Conservation (phyloP, 371 early-diverging fungal species). For the Saksenaea vasiformis region DNA sequence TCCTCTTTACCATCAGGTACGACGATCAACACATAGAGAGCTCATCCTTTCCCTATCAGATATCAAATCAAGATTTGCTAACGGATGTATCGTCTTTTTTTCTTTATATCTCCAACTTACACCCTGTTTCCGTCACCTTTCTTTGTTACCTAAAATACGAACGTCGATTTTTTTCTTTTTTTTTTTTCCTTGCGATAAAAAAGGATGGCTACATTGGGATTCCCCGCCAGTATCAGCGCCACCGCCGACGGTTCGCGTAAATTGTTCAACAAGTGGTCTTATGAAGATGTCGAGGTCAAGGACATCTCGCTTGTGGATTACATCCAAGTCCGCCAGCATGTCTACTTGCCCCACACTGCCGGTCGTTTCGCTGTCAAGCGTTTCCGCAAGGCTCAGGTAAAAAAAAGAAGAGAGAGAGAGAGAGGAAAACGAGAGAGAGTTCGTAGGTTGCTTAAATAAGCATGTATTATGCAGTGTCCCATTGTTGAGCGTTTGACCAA, state of each 20-base stretch:
- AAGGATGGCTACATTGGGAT: slow-evolving; percentile 5
- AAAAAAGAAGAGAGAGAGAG: background rate
- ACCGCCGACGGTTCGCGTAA: slow-evolving; percentile 55
- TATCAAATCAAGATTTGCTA: background rate
- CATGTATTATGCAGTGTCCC: slow-evolving; percentile 71
- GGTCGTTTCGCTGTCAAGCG: slow-evolving; percentile 94
- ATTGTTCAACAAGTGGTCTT: slow-evolving; percentile 90
- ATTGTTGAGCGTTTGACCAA: slow-evolving; percentile 98
- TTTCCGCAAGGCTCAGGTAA: slow-evolving; percentile 93
- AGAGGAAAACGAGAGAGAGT: background rate
- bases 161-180: background rate
- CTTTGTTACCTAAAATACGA: background rate
- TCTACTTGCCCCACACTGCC: slow-evolving; percentile 95
- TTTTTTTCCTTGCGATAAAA: background rate
- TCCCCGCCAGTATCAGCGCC: slow-evolving; percentile 18
- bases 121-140: background rate
- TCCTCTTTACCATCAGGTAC: slow-evolving; percentile 5
- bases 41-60: background rate
- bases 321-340: slow-evolving; percentile 84
- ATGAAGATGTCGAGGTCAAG: slow-evolving; percentile 88
- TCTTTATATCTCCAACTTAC: background rate
- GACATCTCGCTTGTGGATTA: slow-evolving; percentile 91
- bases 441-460: background rate
- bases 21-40: background rate
- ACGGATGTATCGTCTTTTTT: background rate